These are phyloP conservation scores for Pichia cactophila DNA, from an alignment of 1,139 yeast genomes.

Conservation along the genomic window DNA sequence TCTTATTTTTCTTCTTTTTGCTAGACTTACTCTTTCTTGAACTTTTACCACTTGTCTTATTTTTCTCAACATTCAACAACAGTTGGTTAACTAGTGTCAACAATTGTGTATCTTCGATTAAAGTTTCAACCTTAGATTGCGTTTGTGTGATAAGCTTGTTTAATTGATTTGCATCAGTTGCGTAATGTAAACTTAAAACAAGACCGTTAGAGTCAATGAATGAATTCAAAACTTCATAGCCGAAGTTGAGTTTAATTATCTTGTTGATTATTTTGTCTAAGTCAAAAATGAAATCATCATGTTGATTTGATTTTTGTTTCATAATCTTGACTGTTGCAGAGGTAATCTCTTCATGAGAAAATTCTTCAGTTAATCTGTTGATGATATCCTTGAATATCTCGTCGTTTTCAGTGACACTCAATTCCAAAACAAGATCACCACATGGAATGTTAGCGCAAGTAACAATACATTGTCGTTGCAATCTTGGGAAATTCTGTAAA, in stretches of 20 bases:
- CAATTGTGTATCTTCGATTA: slow-evolving; percentile 45
- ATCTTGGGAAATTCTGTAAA: slow-evolving; percentile 44
- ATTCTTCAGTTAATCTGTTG: slow-evolving; percentile 58
- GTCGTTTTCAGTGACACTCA: slow-evolving; percentile 42
- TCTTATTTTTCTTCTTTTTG: slow-evolving; percentile 12
- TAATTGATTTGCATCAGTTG: slow-evolving; percentile 48
- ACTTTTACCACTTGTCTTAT: slow-evolving; percentile 13
- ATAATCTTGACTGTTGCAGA: slow-evolving; percentile 29
- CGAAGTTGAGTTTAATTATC: slow-evolving; percentile 38
- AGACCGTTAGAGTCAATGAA: slow-evolving; percentile 70
- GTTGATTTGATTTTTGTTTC: slow-evolving; percentile 13
- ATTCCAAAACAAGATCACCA: slow-evolving; percentile 53
- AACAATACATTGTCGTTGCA: slow-evolving; percentile 73
- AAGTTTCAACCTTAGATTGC: slow-evolving; percentile 40
- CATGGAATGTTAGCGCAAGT: slow-evolving; percentile 68
- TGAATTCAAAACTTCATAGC: slow-evolving; percentile 54
- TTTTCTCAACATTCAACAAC: slow-evolving; percentile 21
- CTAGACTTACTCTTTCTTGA: slow-evolving; percentile 10
- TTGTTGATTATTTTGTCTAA: slow-evolving; percentile 39
- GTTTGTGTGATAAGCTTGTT: slow-evolving; percentile 38
- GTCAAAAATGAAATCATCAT: slow-evolving; percentile 23
- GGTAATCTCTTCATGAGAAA: slow-evolving; percentile 42
- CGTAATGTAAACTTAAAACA: slow-evolving; percentile 35
- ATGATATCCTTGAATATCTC: slow-evolving; percentile 65
- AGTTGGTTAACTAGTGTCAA: slow-evolving; percentile 44